Conservation (phyloP, 108 stramenopile species). For the Fistulifera pelliculosa region DNA sequence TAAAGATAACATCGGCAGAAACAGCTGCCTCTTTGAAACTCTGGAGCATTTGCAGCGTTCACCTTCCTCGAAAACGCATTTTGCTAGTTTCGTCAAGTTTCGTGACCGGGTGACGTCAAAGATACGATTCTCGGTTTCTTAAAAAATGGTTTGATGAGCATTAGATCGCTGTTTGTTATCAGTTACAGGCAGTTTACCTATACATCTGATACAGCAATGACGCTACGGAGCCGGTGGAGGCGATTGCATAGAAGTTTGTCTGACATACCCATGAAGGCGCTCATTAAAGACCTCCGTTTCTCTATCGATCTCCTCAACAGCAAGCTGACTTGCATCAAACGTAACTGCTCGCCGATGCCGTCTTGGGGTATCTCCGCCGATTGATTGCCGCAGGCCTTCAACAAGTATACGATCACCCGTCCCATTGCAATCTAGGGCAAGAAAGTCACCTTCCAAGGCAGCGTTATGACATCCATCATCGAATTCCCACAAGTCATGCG, state of each 20-base stretch:
- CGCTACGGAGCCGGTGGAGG: too few species aligned
- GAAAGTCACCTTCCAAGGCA: background rate
- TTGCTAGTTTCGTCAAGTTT: too few species aligned
- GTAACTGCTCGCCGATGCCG: background rate
- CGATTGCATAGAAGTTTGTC: background rate
- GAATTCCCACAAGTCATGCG: slow-evolving; percentile 5
- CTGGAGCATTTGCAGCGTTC: too few species aligned
- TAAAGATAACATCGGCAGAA: too few species aligned
- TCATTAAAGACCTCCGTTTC: background rate
- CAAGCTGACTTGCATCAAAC: slow-evolving; percentile 3
- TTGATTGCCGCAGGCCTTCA: background rate
- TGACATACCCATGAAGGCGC: background rate
- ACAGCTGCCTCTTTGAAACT: too few species aligned
- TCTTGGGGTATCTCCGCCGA: background rate
- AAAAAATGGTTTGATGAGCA: too few species aligned
- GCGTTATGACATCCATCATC: slow-evolving; percentile 4
- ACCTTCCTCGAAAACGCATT: too few species aligned
- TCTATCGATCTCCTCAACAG: background rate
- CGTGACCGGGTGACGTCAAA: too few species aligned
- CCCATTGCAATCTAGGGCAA: background rate
- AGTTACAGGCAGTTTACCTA: too few species aligned
- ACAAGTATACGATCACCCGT: background rate
- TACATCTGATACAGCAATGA: too few species aligned
- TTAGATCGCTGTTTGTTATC: too few species aligned
- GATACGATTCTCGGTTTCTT: too few species aligned